Conservation (phyloP, 495 filamentous ascomycete genomes). For the Neurospora sp. region DNA sequence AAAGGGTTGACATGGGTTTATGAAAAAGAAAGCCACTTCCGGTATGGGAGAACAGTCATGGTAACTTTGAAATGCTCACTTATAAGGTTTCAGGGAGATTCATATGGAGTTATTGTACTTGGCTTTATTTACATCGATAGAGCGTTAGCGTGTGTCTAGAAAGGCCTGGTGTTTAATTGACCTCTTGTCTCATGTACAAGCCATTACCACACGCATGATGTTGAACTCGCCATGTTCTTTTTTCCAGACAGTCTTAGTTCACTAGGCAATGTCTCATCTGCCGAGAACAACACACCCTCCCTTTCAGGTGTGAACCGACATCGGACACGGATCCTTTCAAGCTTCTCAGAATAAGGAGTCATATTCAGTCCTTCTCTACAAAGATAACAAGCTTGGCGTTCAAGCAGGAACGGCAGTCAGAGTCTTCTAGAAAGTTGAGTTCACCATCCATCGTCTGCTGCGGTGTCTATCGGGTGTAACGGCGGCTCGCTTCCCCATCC, state of each 20-base stretch:
- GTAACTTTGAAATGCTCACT: background rate
- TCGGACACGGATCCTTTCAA: background rate
- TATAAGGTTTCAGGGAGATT: background rate
- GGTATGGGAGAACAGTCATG: background rate
- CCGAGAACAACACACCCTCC: background rate
- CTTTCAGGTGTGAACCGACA: background rate
- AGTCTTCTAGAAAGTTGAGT: background rate
- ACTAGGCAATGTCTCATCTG: background rate
- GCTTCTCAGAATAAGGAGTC: background rate
- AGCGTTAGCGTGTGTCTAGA: background rate
- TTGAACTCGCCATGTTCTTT: background rate
- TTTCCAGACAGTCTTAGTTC: background rate
- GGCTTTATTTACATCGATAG: background rate
- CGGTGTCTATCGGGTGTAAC: background rate
- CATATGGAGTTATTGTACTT: background rate
- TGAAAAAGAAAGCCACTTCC: background rate
- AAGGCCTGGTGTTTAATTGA: background rate
- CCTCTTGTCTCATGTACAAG: background rate
- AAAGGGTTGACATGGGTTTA: background rate
- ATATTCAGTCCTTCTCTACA: background rate
- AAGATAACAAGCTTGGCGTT: background rate
- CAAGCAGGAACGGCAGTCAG: too few species aligned
- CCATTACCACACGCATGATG: background rate
- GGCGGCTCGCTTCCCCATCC: background rate
- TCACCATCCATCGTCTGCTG: background rate